Percentiles rank a stretch among this genome's conserved stretches.
Conservation (phyloP, 805 yeast genomes). For the Helenozyma rhizophorensis region DNA sequence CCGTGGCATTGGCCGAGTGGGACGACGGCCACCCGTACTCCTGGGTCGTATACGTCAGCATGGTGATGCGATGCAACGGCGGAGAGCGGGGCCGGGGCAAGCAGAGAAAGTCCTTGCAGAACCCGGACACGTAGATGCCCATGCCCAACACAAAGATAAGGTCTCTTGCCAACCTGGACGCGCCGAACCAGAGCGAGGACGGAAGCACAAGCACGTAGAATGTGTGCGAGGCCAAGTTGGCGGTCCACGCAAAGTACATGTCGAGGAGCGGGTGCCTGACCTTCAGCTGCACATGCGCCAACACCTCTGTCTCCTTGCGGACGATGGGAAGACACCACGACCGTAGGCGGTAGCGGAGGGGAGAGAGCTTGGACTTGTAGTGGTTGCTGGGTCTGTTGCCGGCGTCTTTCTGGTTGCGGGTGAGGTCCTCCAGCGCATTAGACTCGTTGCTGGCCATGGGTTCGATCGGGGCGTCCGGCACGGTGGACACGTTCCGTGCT, state of each 20-base stretch:
- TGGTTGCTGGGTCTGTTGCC: slow-evolving; percentile 68
- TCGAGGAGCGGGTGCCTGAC: slow-evolving; percentile 54
- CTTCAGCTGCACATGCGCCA: slow-evolving; percentile 53
- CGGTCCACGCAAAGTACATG: slow-evolving; percentile 78
- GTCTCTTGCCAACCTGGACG: slow-evolving; percentile 53
- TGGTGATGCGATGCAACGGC: slow-evolving; percentile 82
- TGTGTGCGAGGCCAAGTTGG: slow-evolving; percentile 88
- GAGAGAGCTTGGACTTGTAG: slow-evolving; percentile 54
- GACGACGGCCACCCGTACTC: slow-evolving; percentile 96
- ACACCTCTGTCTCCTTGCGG: slow-evolving; percentile 56
- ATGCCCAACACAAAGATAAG: slow-evolving; percentile 56
- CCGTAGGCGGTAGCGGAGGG: slow-evolving; percentile 53
- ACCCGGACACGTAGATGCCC: slow-evolving; percentile 71
- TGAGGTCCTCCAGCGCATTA: too few relatives aligned
- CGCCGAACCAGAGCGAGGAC: slow-evolving; percentile 77
- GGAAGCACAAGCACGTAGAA: slow-evolving; percentile 91
- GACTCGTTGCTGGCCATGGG: too few relatives aligned
- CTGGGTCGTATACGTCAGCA: slow-evolving; percentile 84
- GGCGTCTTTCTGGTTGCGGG: slow-evolving; percentile 46
- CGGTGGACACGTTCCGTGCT: too few relatives aligned
- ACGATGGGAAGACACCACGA: slow-evolving; percentile 50
- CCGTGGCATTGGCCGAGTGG: slow-evolving; percentile 92
- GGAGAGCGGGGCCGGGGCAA: slow-evolving; percentile 92
- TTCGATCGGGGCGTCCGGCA: too few relatives aligned
- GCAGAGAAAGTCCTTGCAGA: slow-evolving; percentile 78